A percentile compares a stretch with the other conserved stretches of the same genome.
Conservation (phyloP, 345 rosid species). For the Rhodamnia rubescens region DNA sequence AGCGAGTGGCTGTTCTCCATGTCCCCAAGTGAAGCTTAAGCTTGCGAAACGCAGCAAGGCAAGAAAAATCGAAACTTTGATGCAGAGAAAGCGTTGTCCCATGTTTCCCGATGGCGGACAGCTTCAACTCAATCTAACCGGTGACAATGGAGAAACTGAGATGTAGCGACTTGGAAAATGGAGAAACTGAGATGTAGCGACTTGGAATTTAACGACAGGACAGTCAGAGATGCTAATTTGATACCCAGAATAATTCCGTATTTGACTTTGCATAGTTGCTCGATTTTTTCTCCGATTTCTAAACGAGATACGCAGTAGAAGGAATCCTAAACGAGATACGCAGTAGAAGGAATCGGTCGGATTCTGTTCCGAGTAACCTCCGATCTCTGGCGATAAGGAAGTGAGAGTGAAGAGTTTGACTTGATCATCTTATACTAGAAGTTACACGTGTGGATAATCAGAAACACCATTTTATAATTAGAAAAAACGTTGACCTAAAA, state of each 20-base stretch:
- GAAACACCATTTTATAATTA: background rate
- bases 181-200: background rate
- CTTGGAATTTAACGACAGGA: background rate
- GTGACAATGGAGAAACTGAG: background rate
- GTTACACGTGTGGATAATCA: background rate
- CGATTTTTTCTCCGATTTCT: background rate
- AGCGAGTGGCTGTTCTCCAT: constrained; percentile 59
- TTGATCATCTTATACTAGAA: background rate
- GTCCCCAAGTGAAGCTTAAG: constrained; percentile 8
- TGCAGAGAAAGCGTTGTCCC: background rate
- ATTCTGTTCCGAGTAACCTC: background rate
- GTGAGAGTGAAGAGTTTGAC: background rate
- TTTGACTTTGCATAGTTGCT: background rate
- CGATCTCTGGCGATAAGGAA: background rate
- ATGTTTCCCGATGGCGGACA: background rate
- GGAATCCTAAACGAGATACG: background rate
- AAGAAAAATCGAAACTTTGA: background rate
- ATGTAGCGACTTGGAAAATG: background rate
- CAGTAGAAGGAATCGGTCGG: background rate
- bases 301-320: background rate
- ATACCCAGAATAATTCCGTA: background rate
- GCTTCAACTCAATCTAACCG: background rate
- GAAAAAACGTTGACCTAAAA: no score
- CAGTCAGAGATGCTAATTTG: background rate
- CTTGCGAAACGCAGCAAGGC: constrained; percentile 3